Conservation (phyloP, 2,329 filamentous ascomycete species). For the Ceratocystis smalleyi region DNA sequence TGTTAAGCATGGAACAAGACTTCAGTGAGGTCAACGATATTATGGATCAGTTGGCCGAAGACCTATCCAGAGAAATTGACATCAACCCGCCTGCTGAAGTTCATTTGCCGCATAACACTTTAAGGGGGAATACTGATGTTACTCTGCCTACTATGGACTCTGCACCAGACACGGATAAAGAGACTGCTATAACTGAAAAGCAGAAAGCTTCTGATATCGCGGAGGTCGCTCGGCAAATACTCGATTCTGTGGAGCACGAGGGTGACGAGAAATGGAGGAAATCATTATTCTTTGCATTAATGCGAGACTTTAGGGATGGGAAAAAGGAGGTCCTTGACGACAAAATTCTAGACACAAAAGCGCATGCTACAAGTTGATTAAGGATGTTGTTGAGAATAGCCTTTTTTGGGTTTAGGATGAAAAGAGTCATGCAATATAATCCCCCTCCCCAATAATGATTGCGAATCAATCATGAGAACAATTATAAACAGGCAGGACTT, state of each 20-base stretch:
- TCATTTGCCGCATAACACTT: constrained; percentile 4
- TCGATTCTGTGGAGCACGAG: constrained; percentile 31
- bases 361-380: background rate
- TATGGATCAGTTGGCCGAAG: constrained; percentile 30
- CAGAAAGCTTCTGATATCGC: constrained; percentile 26
- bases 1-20: constrained; percentile 10
- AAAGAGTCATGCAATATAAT: background rate
- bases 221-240: constrained; percentile 29
- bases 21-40: constrained; percentile 29
- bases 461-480: background rate
- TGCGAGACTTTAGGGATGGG: constrained; percentile 32
- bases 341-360: constrained; percentile 25
- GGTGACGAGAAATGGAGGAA: constrained; percentile 33
- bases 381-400: background rate
- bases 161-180: constrained; percentile 16
- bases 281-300: constrained; percentile 30
- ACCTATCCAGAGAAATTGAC: constrained; percentile 21
- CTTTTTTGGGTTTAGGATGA: background rate
- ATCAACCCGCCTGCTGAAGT: constrained; percentile 2
- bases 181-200: constrained; percentile 18
- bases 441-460: too few relatives aligned
- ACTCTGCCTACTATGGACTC: constrained; percentile 16
- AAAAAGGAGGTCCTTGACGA: constrained; percentile 31
- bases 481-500: background rate
- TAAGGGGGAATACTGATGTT: constrained; percentile 12